Base-by-base conservation (phyloP, 2,329 filamentous ascomycete genomes). In the Pseudocercospora musae region DNA sequence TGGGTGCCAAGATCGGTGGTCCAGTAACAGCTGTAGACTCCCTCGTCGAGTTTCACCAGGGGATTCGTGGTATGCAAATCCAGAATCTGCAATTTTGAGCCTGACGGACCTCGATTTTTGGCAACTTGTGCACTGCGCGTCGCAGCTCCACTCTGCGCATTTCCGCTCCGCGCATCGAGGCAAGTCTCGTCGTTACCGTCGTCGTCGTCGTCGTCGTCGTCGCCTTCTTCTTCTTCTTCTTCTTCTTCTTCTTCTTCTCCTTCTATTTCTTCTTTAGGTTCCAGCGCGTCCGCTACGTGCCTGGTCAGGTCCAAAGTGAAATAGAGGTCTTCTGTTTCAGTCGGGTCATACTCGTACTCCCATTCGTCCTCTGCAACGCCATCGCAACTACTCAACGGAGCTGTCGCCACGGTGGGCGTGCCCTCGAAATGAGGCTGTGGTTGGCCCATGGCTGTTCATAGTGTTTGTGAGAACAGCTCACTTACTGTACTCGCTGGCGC, bases 21-120 rank as follows among this genome's bases (percentile, higher is more conserved):
- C 94, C 94, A 98, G 50, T 86, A 79, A 67, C 92, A 94, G 66
- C 86, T 87, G 73, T 93, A 95, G 21, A 96, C 80, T 65, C 88
- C 85, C 29, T 89, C 90, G 62, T 89, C 84, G 77, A 96, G 96
- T 21, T 89, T 89, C 62, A 96, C 83, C 27, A 96, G 79, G 0
- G 94, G 94, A 54, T 90, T 89, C 2, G 78, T 72, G 0, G 88
- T 88, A 75, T 96, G 89, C 3, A 97, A 82, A 27, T 91, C 92
- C n/a, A 95, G 81, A 56, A 97, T 88, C 72, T 96, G 92, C 5
- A 96, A 61, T 15, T 60, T 55, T 49, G 64, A 84, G 52, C 77
- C 74, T 49, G 79, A 75, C 62, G 33, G 21, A 1, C 7, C 15
- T 11, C 8, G 48, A n/a, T 9, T 10, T 52, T 52, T 52, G 48